phyloP scores from a whole-genome alignment of 1,284 basidiomycete species.

The Marasmius sp. region DNA sequence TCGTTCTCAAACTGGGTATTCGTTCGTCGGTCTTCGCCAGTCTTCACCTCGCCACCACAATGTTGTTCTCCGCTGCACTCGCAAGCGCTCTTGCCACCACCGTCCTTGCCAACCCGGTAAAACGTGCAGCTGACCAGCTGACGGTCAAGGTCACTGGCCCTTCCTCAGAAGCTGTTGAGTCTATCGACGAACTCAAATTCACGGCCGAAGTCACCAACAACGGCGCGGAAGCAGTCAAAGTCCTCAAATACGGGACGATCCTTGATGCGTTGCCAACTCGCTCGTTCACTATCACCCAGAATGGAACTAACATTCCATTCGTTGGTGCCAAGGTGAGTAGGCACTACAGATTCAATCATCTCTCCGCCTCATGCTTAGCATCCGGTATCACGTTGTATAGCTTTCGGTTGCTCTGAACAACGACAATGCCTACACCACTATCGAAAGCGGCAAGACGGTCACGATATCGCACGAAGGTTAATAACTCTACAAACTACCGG shows the following conservation, averaged over 20 bases:
- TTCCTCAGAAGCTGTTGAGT: conserved; percentile 27
- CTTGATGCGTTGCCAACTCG: conserved; percentile 44
- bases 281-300: conserved; percentile 43
- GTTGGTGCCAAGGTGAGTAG: conserved; percentile 38
- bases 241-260: conserved; percentile 43
- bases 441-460: conserved; percentile 39
- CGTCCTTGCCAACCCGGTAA: conserved; percentile 31
- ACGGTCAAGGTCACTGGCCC: conserved; percentile 31
- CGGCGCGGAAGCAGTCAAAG: conserved; percentile 35
- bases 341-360: not conserved
- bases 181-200: conserved; percentile 39
- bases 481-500: not conserved
- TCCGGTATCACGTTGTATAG: conserved; percentile 16
- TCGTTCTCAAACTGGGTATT: not conserved
- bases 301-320: conserved; percentile 38
- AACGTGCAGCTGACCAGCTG: conserved; percentile 27
- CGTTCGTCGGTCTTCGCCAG: not conserved
- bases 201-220: conserved; percentile 39
- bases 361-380: not conserved
- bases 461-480: conserved; percentile 38
- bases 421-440: conserved; percentile 39
- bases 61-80: conserved; percentile 18
- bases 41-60: not conserved
- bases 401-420: conserved; percentile 36
- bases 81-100: conserved; percentile 25